These are phyloP conservation scores for Paramecium octaurelia DNA, from an alignment of 73 alveolate species.

Conservation along the genomic window DNA sequence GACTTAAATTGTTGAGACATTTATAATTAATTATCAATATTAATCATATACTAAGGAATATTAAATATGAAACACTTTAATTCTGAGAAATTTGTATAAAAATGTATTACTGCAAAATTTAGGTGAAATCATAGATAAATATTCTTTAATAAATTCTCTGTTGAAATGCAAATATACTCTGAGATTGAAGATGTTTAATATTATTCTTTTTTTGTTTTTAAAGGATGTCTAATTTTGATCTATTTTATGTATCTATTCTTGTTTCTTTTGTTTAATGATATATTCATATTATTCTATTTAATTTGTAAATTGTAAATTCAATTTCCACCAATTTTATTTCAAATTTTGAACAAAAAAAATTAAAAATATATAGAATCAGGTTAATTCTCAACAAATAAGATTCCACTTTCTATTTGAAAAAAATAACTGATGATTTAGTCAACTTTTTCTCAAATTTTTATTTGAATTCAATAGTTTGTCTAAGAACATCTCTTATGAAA, in stretches of 20 bases:
- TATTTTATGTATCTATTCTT: too few relatives aligned
- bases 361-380: neutral
- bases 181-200: too few relatives aligned
- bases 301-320: neutral
- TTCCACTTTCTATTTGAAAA: too few relatives aligned
- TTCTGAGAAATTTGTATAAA: neutral
- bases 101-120: too few relatives aligned
- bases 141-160: too few relatives aligned
- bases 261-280: neutral
- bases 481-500: neutral
- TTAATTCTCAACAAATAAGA: neutral
- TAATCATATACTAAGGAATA: neutral
- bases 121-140: too few relatives aligned
- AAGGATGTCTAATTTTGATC: neutral
- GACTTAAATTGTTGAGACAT: neutral
- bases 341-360: too few relatives aligned
- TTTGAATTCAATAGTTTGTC: neutral
- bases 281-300: neutral
- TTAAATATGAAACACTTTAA: neutral
- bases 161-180: too few relatives aligned
- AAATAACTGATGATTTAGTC: neutral
- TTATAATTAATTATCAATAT: neutral
- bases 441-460: neutral
- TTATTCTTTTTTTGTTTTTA: neutral
- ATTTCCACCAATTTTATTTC: neutral